A percentile compares a stretch with the other conserved stretches of the same genome.
phyloP scores from a whole-genome alignment of 2,329 filamentous ascomycete species.

The Penicillium decumbens region DNA sequence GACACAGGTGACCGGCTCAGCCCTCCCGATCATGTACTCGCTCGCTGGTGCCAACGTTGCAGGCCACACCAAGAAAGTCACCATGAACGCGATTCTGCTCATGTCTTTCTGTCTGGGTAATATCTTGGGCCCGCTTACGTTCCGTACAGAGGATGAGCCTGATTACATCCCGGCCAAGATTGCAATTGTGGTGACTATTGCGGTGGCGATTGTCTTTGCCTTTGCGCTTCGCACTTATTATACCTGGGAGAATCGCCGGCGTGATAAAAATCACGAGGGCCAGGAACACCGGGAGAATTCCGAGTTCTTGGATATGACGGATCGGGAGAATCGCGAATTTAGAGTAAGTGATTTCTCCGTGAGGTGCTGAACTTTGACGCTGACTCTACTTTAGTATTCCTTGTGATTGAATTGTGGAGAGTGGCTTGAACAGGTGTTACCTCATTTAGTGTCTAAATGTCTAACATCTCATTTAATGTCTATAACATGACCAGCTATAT shows the following conservation, averaged over 20 bases:
- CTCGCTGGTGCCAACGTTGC: conserved; percentile 45
- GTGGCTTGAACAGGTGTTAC: background rate
- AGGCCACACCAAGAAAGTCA: conserved; percentile 50
- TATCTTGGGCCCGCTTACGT: conserved; percentile 45
- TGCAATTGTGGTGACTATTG: conserved; percentile 34
- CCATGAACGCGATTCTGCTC: conserved; percentile 45
- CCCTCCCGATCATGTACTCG: conserved; percentile 39
- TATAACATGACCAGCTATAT: background rate
- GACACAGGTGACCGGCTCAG: conserved; percentile 37
- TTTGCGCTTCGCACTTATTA: conserved; percentile 25
- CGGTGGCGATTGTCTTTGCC: conserved; percentile 27
- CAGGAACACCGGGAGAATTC: conserved; percentile 21
- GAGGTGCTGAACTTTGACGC: background rate
- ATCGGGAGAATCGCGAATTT: conserved; percentile 30
- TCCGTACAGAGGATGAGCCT: conserved; percentile 42
- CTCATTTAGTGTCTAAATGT: no score
- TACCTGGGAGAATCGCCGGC: conserved; percentile 30
- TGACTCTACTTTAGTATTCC: conserved; percentile 6
- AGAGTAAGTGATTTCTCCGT: conserved; percentile 10
- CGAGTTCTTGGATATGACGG: conserved; percentile 33
- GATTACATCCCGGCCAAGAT: conserved; percentile 40
- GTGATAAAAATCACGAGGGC: conserved; percentile 20
- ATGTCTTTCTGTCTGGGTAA: conserved; percentile 44
- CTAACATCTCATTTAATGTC: background rate
- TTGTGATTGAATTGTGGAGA: background rate